Percentiles rank a stretch among this genome's conserved stretches.
Evolutionary conservation across 768 basidiomycete species (phyloP).

Genomic region (Boletus insuetus): DNA sequence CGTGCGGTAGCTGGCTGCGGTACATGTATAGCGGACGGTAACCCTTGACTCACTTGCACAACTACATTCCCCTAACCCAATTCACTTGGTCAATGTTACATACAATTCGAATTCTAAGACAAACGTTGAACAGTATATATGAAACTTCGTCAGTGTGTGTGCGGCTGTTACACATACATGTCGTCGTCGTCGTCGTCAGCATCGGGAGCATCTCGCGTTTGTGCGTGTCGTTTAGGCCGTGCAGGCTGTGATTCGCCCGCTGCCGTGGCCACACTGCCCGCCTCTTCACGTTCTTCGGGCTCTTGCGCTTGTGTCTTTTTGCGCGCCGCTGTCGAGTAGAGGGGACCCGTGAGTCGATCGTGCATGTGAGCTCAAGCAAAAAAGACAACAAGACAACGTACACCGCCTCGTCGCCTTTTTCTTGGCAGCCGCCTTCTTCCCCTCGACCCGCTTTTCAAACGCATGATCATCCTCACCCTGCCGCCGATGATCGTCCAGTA

Average conservation of each 20-base stretch:
- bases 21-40: no score
- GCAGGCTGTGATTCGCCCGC: no score
- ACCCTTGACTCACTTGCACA: no score
- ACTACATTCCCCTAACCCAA: no score
- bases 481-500: conserved; percentile 74
- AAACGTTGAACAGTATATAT: no score
- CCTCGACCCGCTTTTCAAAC: conserved; percentile 80
- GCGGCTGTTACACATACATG: background rate
- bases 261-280: background rate
- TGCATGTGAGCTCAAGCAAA: no score
- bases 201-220: background rate
- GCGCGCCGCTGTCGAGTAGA: conserved; percentile 22
- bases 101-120: no score
- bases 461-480: conserved; percentile 93
- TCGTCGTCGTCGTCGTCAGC: background rate
- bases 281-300: conserved; percentile 10
- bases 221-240: conserved; percentile 7
- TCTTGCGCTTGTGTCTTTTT: conserved; percentile 28
- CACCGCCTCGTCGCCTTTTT: conserved; percentile 63
- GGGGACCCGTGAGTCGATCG: background rate
- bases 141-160: no score
- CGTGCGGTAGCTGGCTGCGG: no score
- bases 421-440: conserved; percentile 75
- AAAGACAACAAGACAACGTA: conserved; percentile 9
- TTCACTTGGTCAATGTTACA: no score